phyloP scores from a whole-genome alignment of 2,329 filamentous ascomycete species.

The Zymoseptoria passerinii region DNA sequence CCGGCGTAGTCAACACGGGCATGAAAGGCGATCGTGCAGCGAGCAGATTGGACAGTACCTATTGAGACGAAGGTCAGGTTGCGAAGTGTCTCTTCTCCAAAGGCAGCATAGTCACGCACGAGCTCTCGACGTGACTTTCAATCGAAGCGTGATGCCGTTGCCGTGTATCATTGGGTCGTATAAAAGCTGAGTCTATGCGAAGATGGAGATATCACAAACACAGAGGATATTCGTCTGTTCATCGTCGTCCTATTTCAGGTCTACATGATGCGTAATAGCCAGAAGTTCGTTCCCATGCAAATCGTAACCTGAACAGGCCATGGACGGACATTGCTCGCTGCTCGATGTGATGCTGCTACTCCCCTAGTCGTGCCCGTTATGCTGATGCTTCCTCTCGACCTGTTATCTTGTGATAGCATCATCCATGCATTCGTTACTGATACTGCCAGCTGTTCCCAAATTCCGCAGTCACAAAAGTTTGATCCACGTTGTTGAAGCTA shows the following conservation, averaged over 20 bases:
- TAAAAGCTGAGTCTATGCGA: too few species aligned
- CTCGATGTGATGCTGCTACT: background rate
- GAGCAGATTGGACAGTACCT: background rate
- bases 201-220: background rate
- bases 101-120: too few species aligned
- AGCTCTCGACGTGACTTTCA: too few species aligned
- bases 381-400: background rate
- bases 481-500: slow-evolving; percentile 23
- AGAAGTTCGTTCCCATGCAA: background rate
- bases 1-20: background rate
- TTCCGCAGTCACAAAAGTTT: slow-evolving; percentile 22
- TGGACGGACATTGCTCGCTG: background rate
- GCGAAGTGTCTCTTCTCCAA: too few species aligned
- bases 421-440: slow-evolving; percentile 19
- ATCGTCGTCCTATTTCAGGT: background rate
- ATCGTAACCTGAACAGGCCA: background rate
- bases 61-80: too few species aligned
- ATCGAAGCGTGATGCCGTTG: too few species aligned
- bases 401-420: background rate
- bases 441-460: slow-evolving; percentile 19
- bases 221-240: background rate
- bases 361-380: background rate
- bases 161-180: too few species aligned
- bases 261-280: background rate
- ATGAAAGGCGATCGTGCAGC: background rate